These are phyloP conservation scores for Arthrobotrys sinensis DNA, from an alignment of 2,329 filamentous ascomycete species.

Conservation along the genomic window DNA sequence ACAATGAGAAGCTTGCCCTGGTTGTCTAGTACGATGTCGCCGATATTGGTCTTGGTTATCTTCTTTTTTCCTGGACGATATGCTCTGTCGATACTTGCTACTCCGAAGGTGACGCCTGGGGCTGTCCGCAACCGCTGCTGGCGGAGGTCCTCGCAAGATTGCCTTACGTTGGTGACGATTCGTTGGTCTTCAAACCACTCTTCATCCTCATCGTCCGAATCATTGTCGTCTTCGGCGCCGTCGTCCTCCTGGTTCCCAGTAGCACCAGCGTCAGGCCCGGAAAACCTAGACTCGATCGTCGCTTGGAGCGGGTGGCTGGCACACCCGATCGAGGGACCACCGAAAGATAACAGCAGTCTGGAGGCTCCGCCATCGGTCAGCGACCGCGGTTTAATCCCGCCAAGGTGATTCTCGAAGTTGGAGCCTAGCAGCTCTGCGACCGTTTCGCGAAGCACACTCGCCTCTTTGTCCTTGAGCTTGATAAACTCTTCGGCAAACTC, in stretches of 20 bases:
- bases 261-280: background rate
- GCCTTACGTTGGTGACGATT: background rate
- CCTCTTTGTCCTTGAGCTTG: background rate
- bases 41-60: background rate
- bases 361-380: background rate
- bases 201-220: background rate
- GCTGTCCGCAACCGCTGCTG: background rate
- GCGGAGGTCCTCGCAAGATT: background rate
- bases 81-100: background rate
- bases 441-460: background rate
- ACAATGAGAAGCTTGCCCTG: background rate
- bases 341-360: slow-evolving; percentile 5
- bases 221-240: background rate
- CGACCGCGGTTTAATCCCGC: background rate
- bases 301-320: slow-evolving; percentile 10
- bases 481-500: slow-evolving; percentile 2
- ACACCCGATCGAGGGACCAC: background rate
- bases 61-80: slow-evolving; percentile 1
- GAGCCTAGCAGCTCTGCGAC: background rate
- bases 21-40: slow-evolving; percentile 8
- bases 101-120: background rate
- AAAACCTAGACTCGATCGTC: background rate
- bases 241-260: background rate
- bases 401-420: background rate
- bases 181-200: slow-evolving; percentile 9